These are phyloP conservation scores for Phialophora macrospora DNA, from an alignment of 2,329 filamentous ascomycete species.

Conservation along the genomic window DNA sequence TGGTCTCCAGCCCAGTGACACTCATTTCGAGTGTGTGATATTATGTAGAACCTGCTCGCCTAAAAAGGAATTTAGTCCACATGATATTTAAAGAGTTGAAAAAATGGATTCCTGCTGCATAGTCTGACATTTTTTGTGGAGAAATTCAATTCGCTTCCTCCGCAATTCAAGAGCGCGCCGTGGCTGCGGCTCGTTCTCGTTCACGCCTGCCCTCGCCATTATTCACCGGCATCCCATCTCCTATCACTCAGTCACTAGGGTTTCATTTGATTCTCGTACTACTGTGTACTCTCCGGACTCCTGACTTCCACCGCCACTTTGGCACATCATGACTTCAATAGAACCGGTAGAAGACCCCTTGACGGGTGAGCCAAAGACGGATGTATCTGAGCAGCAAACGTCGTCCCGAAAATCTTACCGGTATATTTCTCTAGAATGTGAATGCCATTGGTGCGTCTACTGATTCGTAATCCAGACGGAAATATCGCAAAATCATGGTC, in stretches of 20 bases:
- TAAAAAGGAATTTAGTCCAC: not conserved
- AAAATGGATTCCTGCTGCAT: not conserved
- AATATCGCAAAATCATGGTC: constrained; percentile 85
- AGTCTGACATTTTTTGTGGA: constrained; percentile 15
- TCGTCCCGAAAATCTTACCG: constrained; percentile 36
- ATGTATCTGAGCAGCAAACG: constrained; percentile 22
- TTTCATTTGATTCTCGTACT: not conserved
- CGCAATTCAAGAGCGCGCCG: constrained; percentile 12
- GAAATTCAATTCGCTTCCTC: constrained; percentile 16
- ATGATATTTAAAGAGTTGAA: not conserved
- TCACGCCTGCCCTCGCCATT: not conserved
- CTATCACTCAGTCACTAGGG: not conserved
- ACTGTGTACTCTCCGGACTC: not conserved
- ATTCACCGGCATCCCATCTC: not conserved
- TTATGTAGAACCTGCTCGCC: not conserved
- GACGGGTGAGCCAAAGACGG: constrained; percentile 18
- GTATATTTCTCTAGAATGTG: constrained; percentile 1
- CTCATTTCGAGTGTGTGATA: constrained; percentile 29
- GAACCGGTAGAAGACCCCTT: constrained; percentile 20
- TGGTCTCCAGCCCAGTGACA: constrained; percentile 14
- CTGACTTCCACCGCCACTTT: not conserved
- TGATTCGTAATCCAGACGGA: constrained; percentile 61
- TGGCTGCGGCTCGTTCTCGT: not conserved
- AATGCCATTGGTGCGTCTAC: not conserved
- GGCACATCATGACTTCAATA: constrained; percentile 23